Base-by-base conservation (phyloP, 1,284 basidiomycete species). In the Melampsora larici-populina region DNA sequence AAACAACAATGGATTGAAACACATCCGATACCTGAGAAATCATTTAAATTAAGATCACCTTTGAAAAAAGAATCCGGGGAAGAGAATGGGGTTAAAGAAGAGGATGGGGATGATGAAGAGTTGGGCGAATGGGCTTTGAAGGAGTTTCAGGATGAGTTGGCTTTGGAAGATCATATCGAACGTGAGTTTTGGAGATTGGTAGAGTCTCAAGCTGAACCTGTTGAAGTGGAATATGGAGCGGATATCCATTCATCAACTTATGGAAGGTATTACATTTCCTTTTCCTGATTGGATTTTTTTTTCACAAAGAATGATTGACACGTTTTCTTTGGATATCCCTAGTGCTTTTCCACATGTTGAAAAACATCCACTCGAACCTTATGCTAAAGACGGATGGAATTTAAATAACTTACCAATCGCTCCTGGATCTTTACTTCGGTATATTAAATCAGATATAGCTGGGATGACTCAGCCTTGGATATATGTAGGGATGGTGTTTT, bases 401-500 rank as follows among this genome's bases (percentile, higher is more conserved):
- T 86, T 99, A 81, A 98, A 98, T 86, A 99, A 98, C 82, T 91
- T 99, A 70, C 92, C 95, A 8, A 95, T 97, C 80, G 84, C 94
- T 7, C 87, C 90, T 1, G 92, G 94, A 75, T 97, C 94, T 72
- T 88, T 95, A 60, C 87, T 93, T 66, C 46, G 75, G 63, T 99
- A 92, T 85, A 97, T 99, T 86, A 97, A 97, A 85, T 95, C 93
- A 6, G 96, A 99, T 84, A 97, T 99, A 78, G 98, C 94, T 74
- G 97, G 97, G 24, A 99, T 99, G 97, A 99, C 97, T 0, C 94
- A 98, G 4, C 97, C 97, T 8, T 99, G 97, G 97, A 97, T 95
- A 74, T 99, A 99, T 84, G 94, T 99, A 78, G 97, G 97, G 69
- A 99, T 99, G 96, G 88, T 95, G 64, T 98, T 99, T 84, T 97